A percentile compares a stretch with the other conserved stretches of the same genome.
Conservation (phyloP, 306 rosid species). For the Vicia faba region DNA sequence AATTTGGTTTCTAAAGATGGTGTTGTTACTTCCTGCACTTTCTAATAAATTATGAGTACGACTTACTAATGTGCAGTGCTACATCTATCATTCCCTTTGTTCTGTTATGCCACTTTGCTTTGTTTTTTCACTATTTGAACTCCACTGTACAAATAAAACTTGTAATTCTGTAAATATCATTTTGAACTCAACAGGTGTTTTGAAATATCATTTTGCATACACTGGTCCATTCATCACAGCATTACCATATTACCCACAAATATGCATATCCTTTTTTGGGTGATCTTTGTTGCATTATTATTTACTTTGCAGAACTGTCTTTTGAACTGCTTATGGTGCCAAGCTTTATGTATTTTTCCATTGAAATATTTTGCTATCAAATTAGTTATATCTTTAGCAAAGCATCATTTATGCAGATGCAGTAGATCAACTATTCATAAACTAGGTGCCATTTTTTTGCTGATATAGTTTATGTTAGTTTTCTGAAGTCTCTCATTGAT, state of each 20-base stretch:
- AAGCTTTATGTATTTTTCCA: constrained; percentile 27
- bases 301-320: constrained; percentile 12
- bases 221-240: constrained; percentile 20
- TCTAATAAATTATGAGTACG: constrained; percentile 23
- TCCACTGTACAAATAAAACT: constrained; percentile 4
- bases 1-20: constrained; percentile 7
- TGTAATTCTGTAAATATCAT: constrained; percentile 21
- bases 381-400: constrained; percentile 20
- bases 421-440: constrained; percentile 29
- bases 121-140: constrained; percentile 13
- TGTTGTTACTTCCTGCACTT: constrained; percentile 12
- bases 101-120: constrained; percentile 5
- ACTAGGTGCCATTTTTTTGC: constrained; percentile 27
- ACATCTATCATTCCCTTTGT: neutral
- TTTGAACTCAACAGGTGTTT: constrained; percentile 5
- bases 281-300: constrained; percentile 22
- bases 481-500: constrained; percentile 21
- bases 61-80: constrained; percentile 2
- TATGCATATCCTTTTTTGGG: neutral
- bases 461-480: constrained; percentile 22
- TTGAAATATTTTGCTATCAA: constrained; percentile 32
- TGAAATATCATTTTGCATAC: constrained; percentile 31
- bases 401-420: constrained; percentile 27
- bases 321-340: constrained; percentile 8
- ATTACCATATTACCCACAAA: constrained; percentile 6